phyloP scores from a whole-genome alignment of 257 asterid genomes.

The Ligustrum vulgare region DNA sequence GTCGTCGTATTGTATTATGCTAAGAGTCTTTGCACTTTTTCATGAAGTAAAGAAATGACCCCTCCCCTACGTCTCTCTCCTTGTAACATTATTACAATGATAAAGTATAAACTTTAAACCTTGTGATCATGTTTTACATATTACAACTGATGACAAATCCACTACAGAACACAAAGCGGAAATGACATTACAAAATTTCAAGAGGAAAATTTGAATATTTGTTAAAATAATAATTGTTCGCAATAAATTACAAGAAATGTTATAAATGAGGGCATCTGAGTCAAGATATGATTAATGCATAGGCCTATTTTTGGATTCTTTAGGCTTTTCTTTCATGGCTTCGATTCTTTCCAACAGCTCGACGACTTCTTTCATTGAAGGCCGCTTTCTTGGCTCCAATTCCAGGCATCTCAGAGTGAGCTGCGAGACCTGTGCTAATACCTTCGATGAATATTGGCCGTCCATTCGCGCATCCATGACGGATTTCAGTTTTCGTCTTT shows the following conservation, averaged over 20 bases:
- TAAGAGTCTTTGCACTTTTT: too few relatives aligned
- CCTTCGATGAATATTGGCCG: constrained; percentile 27
- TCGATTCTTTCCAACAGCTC: constrained; percentile 17
- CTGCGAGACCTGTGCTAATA: constrained; percentile 25
- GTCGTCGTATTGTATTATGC: too few relatives aligned
- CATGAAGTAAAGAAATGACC: too few relatives aligned
- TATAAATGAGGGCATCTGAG: not conserved
- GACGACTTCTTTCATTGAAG: constrained; percentile 29
- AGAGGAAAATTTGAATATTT: not conserved
- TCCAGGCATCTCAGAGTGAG: constrained; percentile 25
- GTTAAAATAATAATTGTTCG: not conserved
- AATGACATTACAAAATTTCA: not conserved
- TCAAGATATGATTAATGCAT: constrained; percentile 9
- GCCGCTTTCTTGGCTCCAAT: constrained; percentile 21
- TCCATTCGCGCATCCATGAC: constrained; percentile 24
- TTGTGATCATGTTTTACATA: not conserved
- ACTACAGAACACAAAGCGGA: not conserved
- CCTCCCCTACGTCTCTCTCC: too few relatives aligned
- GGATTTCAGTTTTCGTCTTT: constrained; percentile 22
- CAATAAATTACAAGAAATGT: not conserved
- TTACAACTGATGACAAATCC: not conserved
- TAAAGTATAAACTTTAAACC: too few relatives aligned
- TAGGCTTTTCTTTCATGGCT: constrained; percentile 9
- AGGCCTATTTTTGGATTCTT: not conserved
- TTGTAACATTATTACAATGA: too few relatives aligned